Evolutionary conservation across 2,329 filamentous ascomycete genomes (phyloP).

Genomic region (Botryosphaeria dothidea): DNA sequence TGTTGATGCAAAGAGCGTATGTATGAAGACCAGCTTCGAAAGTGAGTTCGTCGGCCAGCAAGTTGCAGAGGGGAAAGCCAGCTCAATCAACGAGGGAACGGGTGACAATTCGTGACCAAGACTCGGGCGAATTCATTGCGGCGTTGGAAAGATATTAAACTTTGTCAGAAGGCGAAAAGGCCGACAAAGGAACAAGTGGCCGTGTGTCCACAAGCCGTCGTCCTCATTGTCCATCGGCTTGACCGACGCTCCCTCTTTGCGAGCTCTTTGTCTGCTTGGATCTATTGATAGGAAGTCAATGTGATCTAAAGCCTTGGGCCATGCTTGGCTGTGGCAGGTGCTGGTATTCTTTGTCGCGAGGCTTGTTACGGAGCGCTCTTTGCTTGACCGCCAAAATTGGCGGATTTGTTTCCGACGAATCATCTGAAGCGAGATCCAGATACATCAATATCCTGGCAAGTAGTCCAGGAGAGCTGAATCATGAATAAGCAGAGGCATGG

Average conservation of each 20-base stretch:
- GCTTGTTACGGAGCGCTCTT: neutral
- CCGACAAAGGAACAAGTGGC: neutral
- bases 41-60: neutral
- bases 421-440: no score
- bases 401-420: neutral
- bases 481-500: no score
- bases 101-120: neutral
- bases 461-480: no score
- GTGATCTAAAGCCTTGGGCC: neutral
- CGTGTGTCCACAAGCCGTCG: neutral
- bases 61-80: neutral
- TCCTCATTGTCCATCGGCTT: neutral
- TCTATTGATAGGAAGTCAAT: neutral
- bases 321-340: neutral
- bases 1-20: neutral
- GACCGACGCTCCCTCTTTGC: neutral
- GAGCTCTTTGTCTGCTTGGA: neutral
- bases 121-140: neutral
- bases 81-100: neutral
- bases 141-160: neutral
- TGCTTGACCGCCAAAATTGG: neutral
- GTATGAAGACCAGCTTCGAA: constrained; percentile 20
- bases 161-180: neutral
- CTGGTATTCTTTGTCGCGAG: neutral
- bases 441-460: neutral